phyloP scores from a whole-genome alignment of 2,329 filamentous ascomycete species.

The Ophiostoma pallidulum region DNA sequence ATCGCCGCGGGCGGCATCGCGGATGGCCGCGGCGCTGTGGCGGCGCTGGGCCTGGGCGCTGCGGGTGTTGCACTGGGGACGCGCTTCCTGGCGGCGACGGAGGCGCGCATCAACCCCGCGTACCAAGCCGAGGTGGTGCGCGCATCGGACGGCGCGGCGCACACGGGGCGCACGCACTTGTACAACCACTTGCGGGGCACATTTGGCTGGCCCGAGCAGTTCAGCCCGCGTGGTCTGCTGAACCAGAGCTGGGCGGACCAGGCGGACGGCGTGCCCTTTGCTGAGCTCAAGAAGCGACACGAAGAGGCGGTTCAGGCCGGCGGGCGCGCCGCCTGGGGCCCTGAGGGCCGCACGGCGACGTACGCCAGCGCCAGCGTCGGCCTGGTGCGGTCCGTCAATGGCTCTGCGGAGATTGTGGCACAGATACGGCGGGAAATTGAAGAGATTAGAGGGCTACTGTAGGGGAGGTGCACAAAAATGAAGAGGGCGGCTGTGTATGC shows the following conservation, averaged over 20 bases:
- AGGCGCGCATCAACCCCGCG: conserved; percentile 30
- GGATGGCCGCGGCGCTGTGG: conserved; percentile 45
- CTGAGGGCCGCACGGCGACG: conserved; percentile 11
- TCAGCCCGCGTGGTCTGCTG: conserved; percentile 30
- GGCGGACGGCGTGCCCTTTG: conserved; percentile 29
- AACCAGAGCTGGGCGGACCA: conserved; percentile 34
- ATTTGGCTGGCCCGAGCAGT: conserved; percentile 33
- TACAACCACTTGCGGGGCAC: conserved; percentile 37
- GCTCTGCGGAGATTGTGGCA: conserved; percentile 7
- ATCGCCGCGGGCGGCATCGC: conserved; percentile 53
- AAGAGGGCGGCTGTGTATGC: too few relatives aligned
- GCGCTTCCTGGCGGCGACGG: conserved; percentile 44
- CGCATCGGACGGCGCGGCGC: conserved; percentile 29
- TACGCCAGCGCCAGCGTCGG: conserved; percentile 16
- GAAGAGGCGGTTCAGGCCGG: conserved; percentile 27
- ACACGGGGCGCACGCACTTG: conserved; percentile 32
- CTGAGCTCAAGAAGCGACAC: conserved; percentile 32
- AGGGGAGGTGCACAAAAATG: too few relatives aligned
- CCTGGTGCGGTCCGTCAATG: conserved; percentile 11
- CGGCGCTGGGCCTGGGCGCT: conserved; percentile 45
- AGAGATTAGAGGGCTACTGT: not conserved
- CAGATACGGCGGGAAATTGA: conserved; percentile 1
- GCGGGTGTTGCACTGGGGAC: conserved; percentile 53
- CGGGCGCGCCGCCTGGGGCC: conserved; percentile 24
- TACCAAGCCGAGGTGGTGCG: conserved; percentile 35